Base-by-base conservation (phyloP, 2,329 filamentous ascomycete species). In the Endothia cerciana region DNA sequence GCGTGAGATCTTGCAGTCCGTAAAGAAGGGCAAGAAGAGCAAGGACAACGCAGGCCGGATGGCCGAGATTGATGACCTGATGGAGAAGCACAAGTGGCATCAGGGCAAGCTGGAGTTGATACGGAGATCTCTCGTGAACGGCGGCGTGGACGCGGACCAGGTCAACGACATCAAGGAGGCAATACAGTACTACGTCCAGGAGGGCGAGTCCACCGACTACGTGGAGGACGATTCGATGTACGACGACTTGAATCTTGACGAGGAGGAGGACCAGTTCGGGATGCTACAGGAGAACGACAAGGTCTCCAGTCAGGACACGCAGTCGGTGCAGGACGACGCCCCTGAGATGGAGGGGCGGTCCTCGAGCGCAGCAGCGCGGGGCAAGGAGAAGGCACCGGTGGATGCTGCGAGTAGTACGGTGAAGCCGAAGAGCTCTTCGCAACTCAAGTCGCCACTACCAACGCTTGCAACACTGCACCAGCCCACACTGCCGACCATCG, bases 21-120 rank as follows among this genome's bases (percentile, higher is more conserved):
- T 96, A 83, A 98, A 97, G 83, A 97, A 97, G 82, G 92, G 93
- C 74, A 98, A 97, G 82, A 85, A 83, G 55, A 84, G 86, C 70
- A 97, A 96, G 79, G 66, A 68, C n/a, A 65, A 68, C 22, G 89
- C 91, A 3, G 94, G 97, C 70, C 89, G 94, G 67, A 89, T 98
- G 81, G 88, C 92, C 63, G 91, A 95, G 75, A 90, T 99, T 71
- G 91, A 97, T 74, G 83, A 86, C 68, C 84, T 90, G 73, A 93
- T 94, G 72, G 95, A 99, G 77, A 89, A 91, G 72, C 94, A 98
- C 83, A 97, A 97, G 79, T 98, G 93, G 91, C 95, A 99, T 76
- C 91, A 97, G 75, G 88, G 89, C 70, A 97, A 97, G 76, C 84
- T 99, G 69, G 95, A 99, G 79, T 84, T 98, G 66, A 88, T 98